phyloP scores from a whole-genome alignment of 2,329 filamentous ascomycete genomes.

The Talaromyces piceae region DNA sequence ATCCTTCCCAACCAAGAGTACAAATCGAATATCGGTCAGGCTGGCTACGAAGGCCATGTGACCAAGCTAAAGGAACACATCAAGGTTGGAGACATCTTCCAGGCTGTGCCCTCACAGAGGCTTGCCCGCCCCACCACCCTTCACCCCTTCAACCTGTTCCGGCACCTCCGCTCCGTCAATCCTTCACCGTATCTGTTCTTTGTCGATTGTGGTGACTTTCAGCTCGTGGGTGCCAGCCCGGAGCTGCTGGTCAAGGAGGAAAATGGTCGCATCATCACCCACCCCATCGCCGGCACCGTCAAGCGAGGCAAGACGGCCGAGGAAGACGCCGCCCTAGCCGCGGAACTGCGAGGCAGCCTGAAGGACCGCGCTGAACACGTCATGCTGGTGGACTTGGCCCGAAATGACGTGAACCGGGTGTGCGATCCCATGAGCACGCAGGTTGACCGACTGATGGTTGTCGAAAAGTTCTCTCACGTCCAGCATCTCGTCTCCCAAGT shows the following conservation, averaged over 20 bases:
- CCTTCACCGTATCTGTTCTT: slow-evolving; percentile 97
- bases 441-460: slow-evolving; percentile 90
- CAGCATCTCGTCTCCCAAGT: slow-evolving; percentile 97
- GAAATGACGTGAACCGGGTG: slow-evolving; percentile 94
- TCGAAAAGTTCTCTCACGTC: slow-evolving; percentile 91
- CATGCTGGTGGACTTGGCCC: slow-evolving; percentile 92
- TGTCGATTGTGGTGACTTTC: slow-evolving; percentile 82
- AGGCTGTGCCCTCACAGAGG: slow-evolving; percentile 90
- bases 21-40: slow-evolving; percentile 81
- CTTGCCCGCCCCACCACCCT: slow-evolving; percentile 82
- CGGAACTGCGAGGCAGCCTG: slow-evolving; percentile 67
- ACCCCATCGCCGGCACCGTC: slow-evolving; percentile 94
- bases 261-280: slow-evolving; percentile 79
- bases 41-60: slow-evolving; percentile 88
- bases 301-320: slow-evolving; percentile 72
- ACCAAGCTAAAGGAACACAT: slow-evolving; percentile 84
- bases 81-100: slow-evolving; percentile 86
- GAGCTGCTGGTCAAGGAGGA: slow-evolving; percentile 92
- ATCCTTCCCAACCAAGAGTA: slow-evolving; percentile 70
- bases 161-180: slow-evolving; percentile 92
- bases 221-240: slow-evolving; percentile 90
- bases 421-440: slow-evolving; percentile 83
- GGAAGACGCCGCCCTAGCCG: slow-evolving; percentile 73
- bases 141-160: slow-evolving; percentile 97
- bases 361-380: slow-evolving; percentile 95